Evolutionary conservation across 2,329 filamentous ascomycete species (phyloP), one percentile per base, ranked within the genome.

Genomic region (Pseudophaeomoniella oleicola): DNA sequence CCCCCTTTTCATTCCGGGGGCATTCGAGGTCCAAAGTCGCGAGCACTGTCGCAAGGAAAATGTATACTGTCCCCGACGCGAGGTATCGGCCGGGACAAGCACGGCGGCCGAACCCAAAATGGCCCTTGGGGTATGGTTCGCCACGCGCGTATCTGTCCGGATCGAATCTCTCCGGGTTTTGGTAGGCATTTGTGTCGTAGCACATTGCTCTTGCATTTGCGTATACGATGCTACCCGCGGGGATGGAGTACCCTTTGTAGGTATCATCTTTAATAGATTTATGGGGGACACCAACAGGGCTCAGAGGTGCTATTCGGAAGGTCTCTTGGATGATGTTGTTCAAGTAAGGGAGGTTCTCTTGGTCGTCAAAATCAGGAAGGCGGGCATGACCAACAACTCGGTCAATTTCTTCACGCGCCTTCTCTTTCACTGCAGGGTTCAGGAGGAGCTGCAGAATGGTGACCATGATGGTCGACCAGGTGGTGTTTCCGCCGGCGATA

Each of bases 161-260:
- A 29, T 66, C 55, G 44, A 70, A 70, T 4, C 39, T 39, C 14
- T 62, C 55, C 1, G 66, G 62, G 35, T 64, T 42, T 3, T 37
- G 39, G 50, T 69, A 70, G 2, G 55, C 49, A 3, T 37, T 34
- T 35, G 57, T 44, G 41, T 71, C 56, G 29, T 55, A 54, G 16
- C 56, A 60, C 60, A 66, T 71, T 69, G 18, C 60, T 6, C 22
- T 6, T 6, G 22, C 22, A n/a, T 27, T 27, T 6, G 22, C 57
- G 36, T 58, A 57, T 4, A 66, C 49, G 13, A 61, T 49, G 4
- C 60, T 61, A 2, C 71, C 72, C n/a, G 64, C 66, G 6, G 70
- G 71, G 35, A 77, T 73, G 39, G 64, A 62, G 51, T 71, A 68
- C 19, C 64, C 71, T 14, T 67, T 56, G 46, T 75, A 77, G 9